phyloP scores from a whole-genome alignment of 345 rosid species.

The Brassica rapa region DNA sequence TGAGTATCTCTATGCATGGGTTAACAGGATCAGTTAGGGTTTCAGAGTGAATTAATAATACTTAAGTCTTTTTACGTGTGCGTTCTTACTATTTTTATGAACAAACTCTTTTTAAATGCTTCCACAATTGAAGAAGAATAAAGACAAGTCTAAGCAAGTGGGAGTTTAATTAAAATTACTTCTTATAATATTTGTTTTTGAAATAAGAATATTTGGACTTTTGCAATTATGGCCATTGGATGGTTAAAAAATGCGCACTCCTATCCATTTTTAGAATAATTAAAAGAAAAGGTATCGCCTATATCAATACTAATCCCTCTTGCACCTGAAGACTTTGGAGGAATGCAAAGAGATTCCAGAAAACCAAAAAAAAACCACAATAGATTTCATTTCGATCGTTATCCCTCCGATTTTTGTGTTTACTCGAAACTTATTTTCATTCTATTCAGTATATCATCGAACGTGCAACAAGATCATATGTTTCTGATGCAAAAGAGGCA shows the following conservation, averaged over 20 bases:
- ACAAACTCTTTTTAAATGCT: slow-evolving; percentile 6
- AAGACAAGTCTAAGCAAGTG: slow-evolving; percentile 20
- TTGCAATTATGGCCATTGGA: slow-evolving; percentile 41
- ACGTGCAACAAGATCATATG: slow-evolving; percentile 29
- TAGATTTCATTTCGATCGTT: slow-evolving; percentile 28
- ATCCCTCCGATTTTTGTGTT: neutral
- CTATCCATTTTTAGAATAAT: slow-evolving; percentile 57
- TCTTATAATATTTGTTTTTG: slow-evolving; percentile 12
- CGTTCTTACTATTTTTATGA: slow-evolving; percentile 28
- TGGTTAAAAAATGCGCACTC: slow-evolving; percentile 48
- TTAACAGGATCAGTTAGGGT: slow-evolving; percentile 15
- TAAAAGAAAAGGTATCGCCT: slow-evolving; percentile 32
- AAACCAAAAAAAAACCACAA: slow-evolving; percentile 4
- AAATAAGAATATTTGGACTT: slow-evolving; percentile 31
- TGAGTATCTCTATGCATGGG: slow-evolving; percentile 21
- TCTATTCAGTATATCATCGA: slow-evolving; percentile 26
- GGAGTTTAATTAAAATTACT: neutral
- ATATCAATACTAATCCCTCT: slow-evolving; percentile 40
- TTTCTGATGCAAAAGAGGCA: slow-evolving; percentile 33
- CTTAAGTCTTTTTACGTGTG: slow-evolving; percentile 2
- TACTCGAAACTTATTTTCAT: neutral
- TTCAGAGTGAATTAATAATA: slow-evolving; percentile 5
- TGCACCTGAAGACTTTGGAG: slow-evolving; percentile 54
- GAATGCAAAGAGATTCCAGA: slow-evolving; percentile 44
- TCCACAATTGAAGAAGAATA: slow-evolving; percentile 29